Base-by-base conservation (phyloP, 1,139 yeast genomes). In the Yamadazyma trypodendri region DNA sequence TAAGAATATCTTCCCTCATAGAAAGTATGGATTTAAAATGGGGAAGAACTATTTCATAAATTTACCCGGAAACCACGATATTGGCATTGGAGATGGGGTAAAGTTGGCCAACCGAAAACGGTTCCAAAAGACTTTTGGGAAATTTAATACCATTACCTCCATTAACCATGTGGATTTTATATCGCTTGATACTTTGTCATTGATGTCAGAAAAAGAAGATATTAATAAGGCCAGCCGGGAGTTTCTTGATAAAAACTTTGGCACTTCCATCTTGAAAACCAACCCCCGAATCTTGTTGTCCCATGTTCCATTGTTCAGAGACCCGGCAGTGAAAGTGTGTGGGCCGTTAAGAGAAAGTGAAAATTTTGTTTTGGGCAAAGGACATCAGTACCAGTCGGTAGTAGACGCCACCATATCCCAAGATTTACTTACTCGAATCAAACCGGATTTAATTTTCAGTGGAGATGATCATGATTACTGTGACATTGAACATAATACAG, bases 391-490 rank as follows among this genome's bases (percentile, higher is more conserved):
- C 54, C 75, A 72, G 49, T 71, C 71, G 47, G 69, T 67, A 2
- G 44, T 75, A 2, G 65, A 63, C 24, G 46, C 51, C 3, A 59
- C 48, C 2, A 37, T 61, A 3, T 52, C 70, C 9, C 40, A 45
- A 10, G 55, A 59, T 17, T 46, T 75, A 4, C 46, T 75, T 31
- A 30, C 41, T 6, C 53, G 51, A 18, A 45, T 75, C 5, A 48
- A 58, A 29, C 80, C 80, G 0, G 70, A 65, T 27, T 38, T 72
- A 33, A 52, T 74, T 11, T 70, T 71, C 46, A 58, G 72, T 17
- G 81, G 79, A 5, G 81, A 75, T 49, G 80, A 75, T 51, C 80
- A 75, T 49, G 81, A 77, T 49, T 75, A 72, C 51, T 77, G 83
- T 51, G 79, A 74, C 44, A 55, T 73, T 4, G 39, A 43, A 2